Percentiles rank a stretch among this genome's conserved stretches.
phyloP scores from a whole-genome alignment of 208 protist species.

The Leishmania lainsoni region DNA sequence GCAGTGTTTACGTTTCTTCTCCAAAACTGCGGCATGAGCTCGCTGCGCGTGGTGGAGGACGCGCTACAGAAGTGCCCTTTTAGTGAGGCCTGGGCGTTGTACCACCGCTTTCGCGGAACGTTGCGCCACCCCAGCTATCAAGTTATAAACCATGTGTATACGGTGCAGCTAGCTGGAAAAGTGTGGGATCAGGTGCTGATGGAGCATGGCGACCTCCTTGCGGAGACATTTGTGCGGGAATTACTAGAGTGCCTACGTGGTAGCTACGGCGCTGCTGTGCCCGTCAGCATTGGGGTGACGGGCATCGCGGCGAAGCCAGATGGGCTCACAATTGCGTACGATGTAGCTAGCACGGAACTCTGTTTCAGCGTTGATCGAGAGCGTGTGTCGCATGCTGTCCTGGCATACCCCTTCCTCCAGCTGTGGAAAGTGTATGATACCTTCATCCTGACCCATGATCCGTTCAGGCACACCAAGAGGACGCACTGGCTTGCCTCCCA shows the following conservation, averaged over 20 bases:
- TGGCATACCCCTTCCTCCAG: slow-evolving; percentile 30
- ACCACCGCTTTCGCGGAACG: not conserved
- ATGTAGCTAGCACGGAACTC: slow-evolving; percentile 4
- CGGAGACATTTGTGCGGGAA: slow-evolving; percentile 28
- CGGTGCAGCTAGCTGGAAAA: slow-evolving; percentile 11
- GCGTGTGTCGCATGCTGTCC: slow-evolving; percentile 17
- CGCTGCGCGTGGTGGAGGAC: not conserved
- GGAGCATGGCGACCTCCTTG: slow-evolving; percentile 4
- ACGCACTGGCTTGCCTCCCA: slow-evolving; percentile 6
- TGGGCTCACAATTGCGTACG: slow-evolving; percentile 15
- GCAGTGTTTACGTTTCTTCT: slow-evolving; percentile 14
- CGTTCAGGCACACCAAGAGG: slow-evolving; percentile 4
- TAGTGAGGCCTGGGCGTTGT: not conserved
- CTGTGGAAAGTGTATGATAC: slow-evolving; percentile 40
- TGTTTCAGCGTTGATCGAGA: slow-evolving; percentile 4
- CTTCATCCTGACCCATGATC: slow-evolving; percentile 9
- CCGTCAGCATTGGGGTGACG: slow-evolving; percentile 9
- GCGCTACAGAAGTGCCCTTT: slow-evolving; percentile 17
- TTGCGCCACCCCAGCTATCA: not conserved
- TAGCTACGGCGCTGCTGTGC: not conserved
- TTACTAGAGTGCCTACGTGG: slow-evolving; percentile 21
- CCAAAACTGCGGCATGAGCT: not conserved
- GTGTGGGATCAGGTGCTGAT: slow-evolving; percentile 19
- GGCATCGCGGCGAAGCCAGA: not conserved
- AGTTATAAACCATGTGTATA: not conserved